Evolutionary conservation across 306 rosid species (phyloP), one percentile per base, ranked within the genome.

Genomic region (Medicago lupulina): DNA sequence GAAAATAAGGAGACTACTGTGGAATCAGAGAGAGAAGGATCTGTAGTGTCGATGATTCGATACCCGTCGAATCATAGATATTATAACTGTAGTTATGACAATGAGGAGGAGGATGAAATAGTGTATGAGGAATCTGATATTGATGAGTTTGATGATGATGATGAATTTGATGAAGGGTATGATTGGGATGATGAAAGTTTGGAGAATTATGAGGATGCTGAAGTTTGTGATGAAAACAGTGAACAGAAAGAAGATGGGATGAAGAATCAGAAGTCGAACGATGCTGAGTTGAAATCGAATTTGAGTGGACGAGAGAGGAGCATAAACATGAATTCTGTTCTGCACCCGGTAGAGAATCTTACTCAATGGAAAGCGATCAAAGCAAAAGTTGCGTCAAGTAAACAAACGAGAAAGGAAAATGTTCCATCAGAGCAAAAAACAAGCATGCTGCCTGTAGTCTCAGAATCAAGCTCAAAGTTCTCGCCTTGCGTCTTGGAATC

Each of bases 351-450:
- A 18, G 97, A 92, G 79, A 92, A 95, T 78, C 84, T 95, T 46
- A 80, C 74, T 66, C 93, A 95, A 72, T 94, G 98, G 99, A 92
- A 90, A 80, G 88, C 90, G 75, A 93, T 90, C 64, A 95, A 95
- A 77, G 90, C 90, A 67, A 85, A 86, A 87, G 81, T 84, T 82
- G 61, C 83, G 75, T 65, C 90, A 75, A 50, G 80, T 25, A 87
- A 84, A 76, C 78, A 85, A 61, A 89, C 82, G 83, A 83, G 84
- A 81, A 85, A 86, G 90, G 96, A 91, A 84, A 86, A 83, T 79
- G 77, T 74, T 25, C 78, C 83, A 69, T 75, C 78, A 25, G 70
- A 65, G 62, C 76, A 80, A 71, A 73, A 78, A 61, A 62, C 85
- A 72, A 46, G 44, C 64, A 31, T 25, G 36, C n/a, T 9, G 73